phyloP scores from a whole-genome alignment of 2,329 filamentous ascomycete species.

The Paecilomyces sp. region DNA sequence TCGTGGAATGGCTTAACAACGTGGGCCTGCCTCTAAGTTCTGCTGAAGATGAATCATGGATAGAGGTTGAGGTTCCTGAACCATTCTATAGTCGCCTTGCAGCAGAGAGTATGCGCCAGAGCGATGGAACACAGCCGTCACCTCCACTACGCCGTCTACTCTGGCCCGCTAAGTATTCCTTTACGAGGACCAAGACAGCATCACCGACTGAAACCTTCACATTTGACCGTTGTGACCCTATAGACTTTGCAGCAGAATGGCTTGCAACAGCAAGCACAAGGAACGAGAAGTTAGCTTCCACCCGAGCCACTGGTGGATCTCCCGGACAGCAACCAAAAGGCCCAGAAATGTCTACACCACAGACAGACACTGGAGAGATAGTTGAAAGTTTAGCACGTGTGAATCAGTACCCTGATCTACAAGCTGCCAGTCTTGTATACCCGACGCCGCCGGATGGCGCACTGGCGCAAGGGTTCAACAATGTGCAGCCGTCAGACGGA shows the following conservation, averaged over 20 bases:
- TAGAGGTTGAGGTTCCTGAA: conserved; percentile 35
- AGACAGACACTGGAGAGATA: conserved; percentile 18
- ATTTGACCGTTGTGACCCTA: conserved; percentile 24
- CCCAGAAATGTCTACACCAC: conserved; percentile 16
- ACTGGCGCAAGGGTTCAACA: conserved; percentile 21
- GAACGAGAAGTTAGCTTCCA: conserved; percentile 6
- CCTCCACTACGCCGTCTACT: conserved; percentile 34
- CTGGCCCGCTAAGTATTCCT: conserved; percentile 40
- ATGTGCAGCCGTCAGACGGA: conserved; percentile 20
- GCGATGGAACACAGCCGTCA: conserved; percentile 17
- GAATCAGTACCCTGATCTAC: conserved; percentile 33
- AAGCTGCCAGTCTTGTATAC: conserved; percentile 40
- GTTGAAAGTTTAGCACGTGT: conserved; percentile 33
- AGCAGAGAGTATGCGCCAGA: conserved; percentile 22
- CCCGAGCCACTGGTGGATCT: conserved; percentile 7
- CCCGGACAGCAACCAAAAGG: conserved; percentile 17
- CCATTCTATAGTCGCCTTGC: conserved; percentile 31
- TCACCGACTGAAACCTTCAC: conserved; percentile 8
- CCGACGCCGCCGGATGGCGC: conserved; percentile 48
- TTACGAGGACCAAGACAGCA: conserved; percentile 23
- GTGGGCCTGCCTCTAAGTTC: conserved; percentile 26
- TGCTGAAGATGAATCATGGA: conserved; percentile 27
- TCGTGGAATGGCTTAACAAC: conserved; percentile 29
- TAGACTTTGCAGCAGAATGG: conserved; percentile 39
- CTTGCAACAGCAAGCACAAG: conserved; percentile 19